phyloP scores from a whole-genome alignment of 1,139 yeast genomes.

The Suhomyces terraborum region DNA sequence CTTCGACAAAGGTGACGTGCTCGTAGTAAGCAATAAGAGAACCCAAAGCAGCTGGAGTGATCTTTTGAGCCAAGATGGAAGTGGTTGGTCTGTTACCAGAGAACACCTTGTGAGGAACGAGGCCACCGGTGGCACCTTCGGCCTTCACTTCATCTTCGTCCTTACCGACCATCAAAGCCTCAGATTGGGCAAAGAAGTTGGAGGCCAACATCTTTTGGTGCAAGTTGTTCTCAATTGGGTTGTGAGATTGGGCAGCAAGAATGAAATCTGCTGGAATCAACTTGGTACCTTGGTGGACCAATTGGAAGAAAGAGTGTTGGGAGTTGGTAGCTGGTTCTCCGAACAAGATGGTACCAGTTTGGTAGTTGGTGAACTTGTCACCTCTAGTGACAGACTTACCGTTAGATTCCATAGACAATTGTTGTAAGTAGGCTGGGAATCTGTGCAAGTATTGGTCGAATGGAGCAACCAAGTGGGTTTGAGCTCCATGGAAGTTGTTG shows the following conservation, averaged over 20 bases:
- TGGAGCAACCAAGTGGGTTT: conserved; percentile 97
- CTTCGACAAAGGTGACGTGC: conserved; percentile 95
- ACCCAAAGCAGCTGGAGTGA: conserved; percentile 95
- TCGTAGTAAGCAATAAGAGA: conserved; percentile 96
- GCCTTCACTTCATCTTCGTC: conserved; percentile 77
- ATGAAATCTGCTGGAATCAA: conserved; percentile 96
- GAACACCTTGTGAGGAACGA: conserved; percentile 94
- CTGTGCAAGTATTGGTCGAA: conserved; percentile 98
- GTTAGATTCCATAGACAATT: conserved; percentile 97
- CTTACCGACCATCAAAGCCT: conserved; percentile 97
- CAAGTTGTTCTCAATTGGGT: conserved; percentile 90
- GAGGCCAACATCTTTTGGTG: conserved; percentile 98
- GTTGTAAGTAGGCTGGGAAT: conserved; percentile 99
- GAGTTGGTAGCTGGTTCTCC: conserved; percentile 99
- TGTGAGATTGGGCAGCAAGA: conserved; percentile 95
- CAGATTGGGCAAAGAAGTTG: conserved; percentile 97
- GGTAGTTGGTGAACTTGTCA: conserved; percentile 86
- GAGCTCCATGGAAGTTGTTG: conserved; percentile 96
- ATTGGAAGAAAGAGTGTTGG: conserved; percentile 98
- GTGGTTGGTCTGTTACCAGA: conserved; percentile 99
- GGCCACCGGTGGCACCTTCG: conserved; percentile 84
- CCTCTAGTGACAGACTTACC: conserved; percentile 97
- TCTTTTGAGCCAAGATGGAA: conserved; percentile 89
- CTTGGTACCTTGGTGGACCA: conserved; percentile 98
- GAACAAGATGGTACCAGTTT: conserved; percentile 91